A percentile compares a stretch with the other conserved stretches of the same genome.
These are phyloP conservation scores for Agaricus sinodeliciosus DNA, from an alignment of 768 basidiomycete species.

Conservation along the genomic window DNA sequence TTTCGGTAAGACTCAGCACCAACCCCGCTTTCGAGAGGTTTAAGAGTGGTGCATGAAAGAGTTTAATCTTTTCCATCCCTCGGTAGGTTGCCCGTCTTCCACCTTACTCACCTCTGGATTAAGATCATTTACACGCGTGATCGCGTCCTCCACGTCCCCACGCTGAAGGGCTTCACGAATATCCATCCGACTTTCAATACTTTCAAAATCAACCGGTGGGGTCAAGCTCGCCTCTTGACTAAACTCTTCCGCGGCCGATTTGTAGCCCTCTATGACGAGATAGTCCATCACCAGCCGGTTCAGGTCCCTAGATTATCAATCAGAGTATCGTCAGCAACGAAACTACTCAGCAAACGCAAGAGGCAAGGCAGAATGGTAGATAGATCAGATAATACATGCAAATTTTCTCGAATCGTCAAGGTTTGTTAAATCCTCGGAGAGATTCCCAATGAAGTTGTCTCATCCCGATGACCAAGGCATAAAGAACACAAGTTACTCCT, in stretches of 20 bases:
- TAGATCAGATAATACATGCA: slow-evolving; percentile 87
- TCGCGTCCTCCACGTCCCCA: slow-evolving; percentile 93
- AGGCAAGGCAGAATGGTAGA: slow-evolving; percentile 18
- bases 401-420: slow-evolving; percentile 53
- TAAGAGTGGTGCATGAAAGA: slow-evolving; percentile 99
- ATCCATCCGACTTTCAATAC: slow-evolving; percentile 89
- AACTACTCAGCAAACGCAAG: slow-evolving; percentile 6
- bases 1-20: slow-evolving; percentile 84
- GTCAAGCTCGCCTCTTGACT: slow-evolving; percentile 77
- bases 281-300: slow-evolving; percentile 96
- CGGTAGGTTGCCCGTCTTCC: slow-evolving; percentile 13
- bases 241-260: slow-evolving; percentile 93
- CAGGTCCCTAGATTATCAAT: slow-evolving; percentile 59
- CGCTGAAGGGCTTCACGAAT: slow-evolving; percentile 92
- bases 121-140: slow-evolving; percentile 90
- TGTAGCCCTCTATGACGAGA: slow-evolving; percentile 96
- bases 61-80: slow-evolving; percentile 67
- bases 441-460: slow-evolving; percentile 90
- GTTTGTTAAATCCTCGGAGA: slow-evolving; percentile 68
- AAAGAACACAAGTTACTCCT: slow-evolving; percentile 9
- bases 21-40: slow-evolving; percentile 46
- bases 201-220: slow-evolving; percentile 81
- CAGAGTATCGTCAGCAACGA: slow-evolving; percentile 18
- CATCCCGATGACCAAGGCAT: slow-evolving; percentile 38
- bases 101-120: slow-evolving; percentile 83